Evolutionary conservation across 1,284 basidiomycete genomes (phyloP).

Genomic region (Agroathelia rolfsii): DNA sequence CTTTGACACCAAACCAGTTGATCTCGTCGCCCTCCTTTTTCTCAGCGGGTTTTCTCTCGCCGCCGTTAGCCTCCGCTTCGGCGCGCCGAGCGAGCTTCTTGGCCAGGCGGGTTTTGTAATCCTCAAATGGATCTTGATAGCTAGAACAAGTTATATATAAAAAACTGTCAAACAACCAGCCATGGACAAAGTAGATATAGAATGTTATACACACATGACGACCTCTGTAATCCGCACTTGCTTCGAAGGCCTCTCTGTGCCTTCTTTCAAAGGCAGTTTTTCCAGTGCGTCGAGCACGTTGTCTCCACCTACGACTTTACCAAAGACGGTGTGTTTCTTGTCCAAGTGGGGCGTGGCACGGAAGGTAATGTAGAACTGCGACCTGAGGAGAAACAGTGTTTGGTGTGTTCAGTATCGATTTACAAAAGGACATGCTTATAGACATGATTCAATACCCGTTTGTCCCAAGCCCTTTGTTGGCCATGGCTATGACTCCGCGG

Average conservation of each 20-base stretch:
- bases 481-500: slow-evolving; percentile 81
- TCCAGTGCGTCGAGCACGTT: slow-evolving; percentile 84
- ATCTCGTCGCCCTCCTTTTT: slow-evolving; percentile 52
- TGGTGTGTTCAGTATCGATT: slow-evolving; percentile 1
- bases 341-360: slow-evolving; percentile 69
- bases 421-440: slow-evolving; percentile 5
- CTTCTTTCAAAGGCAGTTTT: slow-evolving; percentile 68
- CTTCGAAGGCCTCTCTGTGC: slow-evolving; percentile 80
- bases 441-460: slow-evolving; percentile 46
- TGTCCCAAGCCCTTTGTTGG: slow-evolving; percentile 81
- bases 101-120: slow-evolving; percentile 67
- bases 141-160: slow-evolving; percentile 27
- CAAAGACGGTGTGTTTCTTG: slow-evolving; percentile 92
- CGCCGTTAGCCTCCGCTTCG: slow-evolving; percentile 36
- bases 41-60: slow-evolving; percentile 18
- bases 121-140: slow-evolving; percentile 80
- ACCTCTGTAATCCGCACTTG: slow-evolving; percentile 73
- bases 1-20: slow-evolving; percentile 77
- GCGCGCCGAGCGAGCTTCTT: slow-evolving; percentile 65
- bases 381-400: slow-evolving; percentile 32
- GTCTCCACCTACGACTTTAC: slow-evolving; percentile 91
- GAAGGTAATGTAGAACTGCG: slow-evolving; percentile 91
- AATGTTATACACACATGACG: slow-evolving; percentile 52
- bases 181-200: slow-evolving; percentile 4
- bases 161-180: slow-evolving; percentile 4